Percentiles rank a stretch among this genome's conserved stretches.
These are phyloP conservation scores for Chamaecrista fasciculata DNA, from an alignment of 306 rosid species.

Conservation along the genomic window DNA sequence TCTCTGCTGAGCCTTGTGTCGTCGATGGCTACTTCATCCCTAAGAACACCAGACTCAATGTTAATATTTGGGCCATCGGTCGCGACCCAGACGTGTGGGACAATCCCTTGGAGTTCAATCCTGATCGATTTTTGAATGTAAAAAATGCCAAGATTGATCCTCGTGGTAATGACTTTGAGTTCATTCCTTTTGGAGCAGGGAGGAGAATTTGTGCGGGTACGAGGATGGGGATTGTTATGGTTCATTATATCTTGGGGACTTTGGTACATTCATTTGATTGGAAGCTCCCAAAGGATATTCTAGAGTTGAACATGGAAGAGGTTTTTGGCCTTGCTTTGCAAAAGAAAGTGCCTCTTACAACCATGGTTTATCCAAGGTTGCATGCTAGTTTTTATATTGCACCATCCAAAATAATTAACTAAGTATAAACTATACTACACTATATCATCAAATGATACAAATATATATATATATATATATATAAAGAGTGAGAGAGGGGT, in stretches of 20 bases:
- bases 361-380: conserved; percentile 11
- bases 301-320: conserved; percentile 1
- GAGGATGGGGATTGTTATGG: conserved; percentile 1
- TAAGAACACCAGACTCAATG: conserved; percentile 33
- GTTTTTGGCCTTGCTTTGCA: conserved; percentile 2
- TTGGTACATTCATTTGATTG: conserved; percentile 9
- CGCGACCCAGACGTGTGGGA: conserved; percentile 38
- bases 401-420: no score
- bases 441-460: no score
- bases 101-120: conserved; percentile 22
- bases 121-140: conserved; percentile 21
- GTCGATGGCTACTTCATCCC: conserved; percentile 38
- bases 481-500: no score
- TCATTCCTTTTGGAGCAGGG: conserved; percentile 40
- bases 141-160: conserved; percentile 27
- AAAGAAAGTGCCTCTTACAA: not conserved
- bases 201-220: conserved; percentile 33
- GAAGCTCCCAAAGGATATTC: not conserved
- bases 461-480: no score
- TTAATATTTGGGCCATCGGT: conserved; percentile 36
- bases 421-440: no score
- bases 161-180: conserved; percentile 32
- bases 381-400: not conserved
- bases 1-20: conserved; percentile 20
- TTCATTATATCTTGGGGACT: not conserved